Conservation (phyloP, 441 rosid species). For the Sinapis alba region DNA sequence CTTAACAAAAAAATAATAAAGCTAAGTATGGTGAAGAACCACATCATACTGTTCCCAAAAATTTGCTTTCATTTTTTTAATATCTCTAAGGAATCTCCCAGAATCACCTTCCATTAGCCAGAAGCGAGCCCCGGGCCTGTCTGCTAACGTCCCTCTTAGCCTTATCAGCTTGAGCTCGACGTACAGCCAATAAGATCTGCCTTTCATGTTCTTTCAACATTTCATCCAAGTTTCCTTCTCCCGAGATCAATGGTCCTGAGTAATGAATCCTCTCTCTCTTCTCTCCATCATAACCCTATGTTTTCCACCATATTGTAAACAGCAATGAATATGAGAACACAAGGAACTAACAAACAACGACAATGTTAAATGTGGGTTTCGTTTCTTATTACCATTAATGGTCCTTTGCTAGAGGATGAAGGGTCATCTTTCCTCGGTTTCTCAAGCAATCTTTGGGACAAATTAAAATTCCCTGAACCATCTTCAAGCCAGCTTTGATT, state of each 20-base stretch:
- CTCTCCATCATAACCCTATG: background rate
- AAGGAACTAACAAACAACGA: background rate
- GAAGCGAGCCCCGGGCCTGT: background rate
- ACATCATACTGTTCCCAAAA: slow-evolving; percentile 6
- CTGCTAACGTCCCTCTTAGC: slow-evolving; percentile 1
- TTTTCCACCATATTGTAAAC: background rate
- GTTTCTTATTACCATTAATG: background rate
- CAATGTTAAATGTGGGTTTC: background rate
- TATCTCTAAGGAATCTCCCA: slow-evolving; percentile 30
- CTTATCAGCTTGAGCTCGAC: slow-evolving; percentile 3
- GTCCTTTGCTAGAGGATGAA: background rate
- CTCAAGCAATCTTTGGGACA: slow-evolving; percentile 3
- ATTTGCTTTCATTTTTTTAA: slow-evolving; percentile 33
- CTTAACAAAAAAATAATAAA: background rate
- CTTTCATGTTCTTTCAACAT: background rate
- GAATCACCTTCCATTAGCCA: background rate
- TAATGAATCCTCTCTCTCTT: background rate
- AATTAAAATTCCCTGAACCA: background rate
- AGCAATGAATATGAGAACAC: background rate
- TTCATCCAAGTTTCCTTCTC: background rate
- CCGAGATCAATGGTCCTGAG: background rate
- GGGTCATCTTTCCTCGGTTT: slow-evolving; percentile 1
- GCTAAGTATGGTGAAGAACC: slow-evolving; percentile 15
- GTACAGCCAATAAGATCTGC: background rate
- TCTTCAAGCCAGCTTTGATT: background rate